Base-by-base conservation (phyloP, 108 stramenopile genomes). In the Bacterosira constricta region DNA sequence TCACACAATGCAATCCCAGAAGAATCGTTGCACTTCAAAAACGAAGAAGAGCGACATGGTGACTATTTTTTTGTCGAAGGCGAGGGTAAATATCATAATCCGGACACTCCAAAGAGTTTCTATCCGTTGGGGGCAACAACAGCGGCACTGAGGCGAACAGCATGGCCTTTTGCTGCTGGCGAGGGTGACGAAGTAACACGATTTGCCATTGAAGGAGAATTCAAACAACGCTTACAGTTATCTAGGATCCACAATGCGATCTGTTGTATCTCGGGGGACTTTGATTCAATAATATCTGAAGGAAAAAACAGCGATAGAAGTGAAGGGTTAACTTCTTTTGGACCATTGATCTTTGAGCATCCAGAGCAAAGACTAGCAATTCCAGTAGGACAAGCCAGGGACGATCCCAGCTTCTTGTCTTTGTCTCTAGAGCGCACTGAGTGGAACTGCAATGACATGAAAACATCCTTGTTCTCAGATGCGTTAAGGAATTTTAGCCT, bases 211-310 rank as follows among this genome's bases (percentile, higher is more conserved):
- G 63, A 88, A 12, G 90, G 87, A 17, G 90, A 88, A 27, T 87
- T 86, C 64, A 82, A 88, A 20, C 85, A 90, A 52, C 81, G 88
- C 10, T 32, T 20, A 21, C 86, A 90, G 49, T 79, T 95, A 17
- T 78, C 75, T 9, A 65, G 79, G 21, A 51, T 95, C 2, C 88
- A 90, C 56, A 95, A 95, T 76, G 88, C 86, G n/a, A 75, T 90
- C 31, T 89, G 80, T 54, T 91, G 90, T 51, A 46, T 95, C 30
- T 63, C 75, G 11, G 87, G 85, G 34, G 70, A 88, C 59, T 85
- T 82, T 39, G 84, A 91, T 45, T 66, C 74, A 37, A 71, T 90
- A 1, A 79, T 90, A 10, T 2, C 32, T 23, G 92, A 90, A 32
- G 51, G 67, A 23, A 30, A 70, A 35, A 23, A 25, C 13, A 37